These are phyloP conservation scores for Choanephora cucurbitarum DNA, from an alignment of 371 early-diverging fungal species.

Conservation along the genomic window DNA sequence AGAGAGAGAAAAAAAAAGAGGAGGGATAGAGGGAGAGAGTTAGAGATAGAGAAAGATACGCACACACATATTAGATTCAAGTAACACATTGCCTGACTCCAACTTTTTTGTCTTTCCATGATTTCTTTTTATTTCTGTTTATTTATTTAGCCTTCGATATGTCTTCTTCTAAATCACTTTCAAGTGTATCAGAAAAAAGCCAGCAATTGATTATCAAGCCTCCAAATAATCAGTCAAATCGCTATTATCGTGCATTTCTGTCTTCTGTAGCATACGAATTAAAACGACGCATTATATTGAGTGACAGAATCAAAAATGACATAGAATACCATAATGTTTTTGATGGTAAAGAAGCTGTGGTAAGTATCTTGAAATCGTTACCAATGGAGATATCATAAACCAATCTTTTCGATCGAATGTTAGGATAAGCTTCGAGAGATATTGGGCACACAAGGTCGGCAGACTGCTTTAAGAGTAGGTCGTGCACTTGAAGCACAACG, in stretches of 20 bases:
- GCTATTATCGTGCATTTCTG: slow-evolving; percentile 73
- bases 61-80: too few species aligned
- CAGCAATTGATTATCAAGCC: background rate
- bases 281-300: slow-evolving; percentile 44
- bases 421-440: slow-evolving; percentile 65
- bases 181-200: slow-evolving; percentile 13
- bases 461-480: slow-evolving; percentile 68
- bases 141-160: background rate
- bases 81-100: too few species aligned
- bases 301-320: slow-evolving; percentile 69
- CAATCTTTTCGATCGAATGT: background rate
- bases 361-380: slow-evolving; percentile 19
- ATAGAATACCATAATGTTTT: slow-evolving; percentile 81
- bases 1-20: background rate
- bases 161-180: background rate
- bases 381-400: too few species aligned
- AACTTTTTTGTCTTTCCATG: too few species aligned
- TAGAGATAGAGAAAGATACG: too few species aligned
- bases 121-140: background rate
- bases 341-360: slow-evolving; percentile 83
- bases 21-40: background rate
- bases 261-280: slow-evolving; percentile 78
- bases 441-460: slow-evolving; percentile 65
- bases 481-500: slow-evolving; percentile 73
- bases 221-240: background rate